Conservation (phyloP, 768 basidiomycete genomes). For the Sistotremastrum suecicum region DNA sequence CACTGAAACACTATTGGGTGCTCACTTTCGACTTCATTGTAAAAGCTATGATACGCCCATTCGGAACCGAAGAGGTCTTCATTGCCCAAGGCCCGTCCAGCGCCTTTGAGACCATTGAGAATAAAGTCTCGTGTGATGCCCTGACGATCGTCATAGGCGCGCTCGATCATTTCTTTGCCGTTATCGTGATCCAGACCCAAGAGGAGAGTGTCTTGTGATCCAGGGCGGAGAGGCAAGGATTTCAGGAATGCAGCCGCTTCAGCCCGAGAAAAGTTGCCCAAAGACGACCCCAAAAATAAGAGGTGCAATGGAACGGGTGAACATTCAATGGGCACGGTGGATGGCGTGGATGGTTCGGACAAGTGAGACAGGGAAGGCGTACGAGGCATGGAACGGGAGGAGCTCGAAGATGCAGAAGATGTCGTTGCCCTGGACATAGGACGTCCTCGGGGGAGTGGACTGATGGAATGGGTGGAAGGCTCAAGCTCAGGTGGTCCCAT, state of each 20-base stretch:
- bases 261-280: slow-evolving; percentile 76
- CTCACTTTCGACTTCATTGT: slow-evolving; percentile 42
- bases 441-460: no score
- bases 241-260: slow-evolving; percentile 62
- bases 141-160: slow-evolving; percentile 73
- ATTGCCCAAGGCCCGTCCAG: slow-evolving; percentile 55
- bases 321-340: slow-evolving; percentile 3
- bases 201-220: slow-evolving; percentile 68
- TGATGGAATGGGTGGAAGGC: no score
- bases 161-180: slow-evolving; percentile 52
- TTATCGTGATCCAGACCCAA: slow-evolving; percentile 87
- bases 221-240: slow-evolving; percentile 62
- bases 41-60: slow-evolving; percentile 59
- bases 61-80: slow-evolving; percentile 44
- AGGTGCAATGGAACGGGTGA: slow-evolving; percentile 48
- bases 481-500: no score
- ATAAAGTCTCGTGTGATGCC: slow-evolving; percentile 67
- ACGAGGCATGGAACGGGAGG: background rate
- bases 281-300: slow-evolving; percentile 81
- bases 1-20: slow-evolving; percentile 2
- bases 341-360: background rate
- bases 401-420: background rate
- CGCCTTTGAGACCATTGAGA: slow-evolving; percentile 69
- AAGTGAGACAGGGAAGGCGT: background rate
- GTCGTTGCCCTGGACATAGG: slow-evolving; percentile 3